Conservation (phyloP, 2,329 filamentous ascomycete genomes). For the Xylariales sp. region DNA sequence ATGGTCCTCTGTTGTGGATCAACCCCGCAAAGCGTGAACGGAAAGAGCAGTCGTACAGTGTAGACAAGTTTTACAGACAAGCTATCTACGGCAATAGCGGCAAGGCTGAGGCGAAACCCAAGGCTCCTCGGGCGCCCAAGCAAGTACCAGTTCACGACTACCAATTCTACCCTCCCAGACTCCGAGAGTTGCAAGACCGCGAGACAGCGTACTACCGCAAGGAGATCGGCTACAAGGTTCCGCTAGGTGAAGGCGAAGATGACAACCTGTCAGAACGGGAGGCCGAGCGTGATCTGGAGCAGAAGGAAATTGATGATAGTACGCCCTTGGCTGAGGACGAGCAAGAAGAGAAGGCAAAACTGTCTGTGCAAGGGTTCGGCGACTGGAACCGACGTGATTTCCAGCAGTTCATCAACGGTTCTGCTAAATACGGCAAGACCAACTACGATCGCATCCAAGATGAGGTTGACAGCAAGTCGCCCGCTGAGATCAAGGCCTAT, state of each 20-base stretch:
- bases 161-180: conserved; percentile 85
- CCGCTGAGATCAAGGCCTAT: conserved; percentile 82
- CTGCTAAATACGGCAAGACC: conserved; percentile 82
- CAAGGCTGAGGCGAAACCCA: conserved; percentile 80
- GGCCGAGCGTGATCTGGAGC: conserved; percentile 80
- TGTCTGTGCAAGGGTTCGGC: conserved; percentile 81
- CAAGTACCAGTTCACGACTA: conserved; percentile 92
- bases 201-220: conserved; percentile 96
- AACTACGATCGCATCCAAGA: conserved; percentile 81
- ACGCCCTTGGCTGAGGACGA: conserved; percentile 85
- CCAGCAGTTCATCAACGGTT: conserved; percentile 95
- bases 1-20: conserved; percentile 93
- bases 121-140: conserved; percentile 91
- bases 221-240: conserved; percentile 92
- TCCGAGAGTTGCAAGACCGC: conserved; percentile 88
- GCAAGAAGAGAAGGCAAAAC: conserved; percentile 74
- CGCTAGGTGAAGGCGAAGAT: conserved; percentile 81
- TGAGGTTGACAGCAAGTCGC: conserved; percentile 86
- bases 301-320: conserved; percentile 90
- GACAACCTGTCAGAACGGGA: conserved; percentile 82
- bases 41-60: conserved; percentile 96
- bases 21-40: conserved; percentile 97
- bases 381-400: conserved; percentile 98
- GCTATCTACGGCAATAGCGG: conserved; percentile 74
- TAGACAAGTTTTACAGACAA: conserved; percentile 97